These are phyloP conservation scores for Sungouiozyma intestinalis DNA, from an alignment of 805 yeast genomes.

Conservation along the genomic window DNA sequence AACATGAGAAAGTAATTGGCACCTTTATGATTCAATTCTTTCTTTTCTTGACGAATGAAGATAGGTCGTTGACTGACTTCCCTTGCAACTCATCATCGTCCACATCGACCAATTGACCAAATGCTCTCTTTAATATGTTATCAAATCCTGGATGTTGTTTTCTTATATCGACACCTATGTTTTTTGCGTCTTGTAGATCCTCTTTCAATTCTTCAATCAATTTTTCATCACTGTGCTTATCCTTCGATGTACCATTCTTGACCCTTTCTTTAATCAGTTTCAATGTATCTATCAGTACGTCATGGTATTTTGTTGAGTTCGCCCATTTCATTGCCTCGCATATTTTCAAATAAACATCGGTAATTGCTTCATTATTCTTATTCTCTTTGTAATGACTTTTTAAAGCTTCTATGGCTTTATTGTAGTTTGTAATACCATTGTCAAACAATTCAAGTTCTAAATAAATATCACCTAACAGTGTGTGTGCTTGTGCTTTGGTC, in stretches of 20 bases:
- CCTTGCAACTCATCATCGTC: constrained; percentile 7
- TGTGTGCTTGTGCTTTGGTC: constrained; percentile 50
- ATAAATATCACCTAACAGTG: constrained; percentile 79
- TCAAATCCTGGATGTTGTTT: constrained; percentile 9
- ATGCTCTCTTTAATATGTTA: constrained; percentile 8
- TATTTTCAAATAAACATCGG: constrained; percentile 10
- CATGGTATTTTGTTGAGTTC: constrained; percentile 2
- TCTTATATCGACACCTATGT: constrained; percentile 6
- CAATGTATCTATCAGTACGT: constrained; percentile 34
- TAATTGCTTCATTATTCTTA: constrained; percentile 3
- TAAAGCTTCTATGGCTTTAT: constrained; percentile 38
- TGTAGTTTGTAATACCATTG: constrained; percentile 66
- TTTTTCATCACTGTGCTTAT: constrained; percentile 31
- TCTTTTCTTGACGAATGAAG: constrained; percentile 37
- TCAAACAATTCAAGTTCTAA: constrained; percentile 80
- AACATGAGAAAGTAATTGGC: neutral
- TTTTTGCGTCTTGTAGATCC: constrained; percentile 38
- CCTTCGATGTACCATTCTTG: constrained; percentile 17
- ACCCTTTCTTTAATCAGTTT: constrained; percentile 36
- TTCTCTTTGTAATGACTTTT: neutral
- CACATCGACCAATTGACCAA: constrained; percentile 7
- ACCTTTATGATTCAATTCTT: constrained; percentile 1
- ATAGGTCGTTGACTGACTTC: constrained; percentile 45
- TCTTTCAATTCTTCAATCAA: constrained; percentile 46
- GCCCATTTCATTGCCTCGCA: constrained; percentile 18